These are phyloP conservation scores for Leucosporidium creatinivorum DNA, from an alignment of 768 basidiomycete genomes.

Conservation along the genomic window DNA sequence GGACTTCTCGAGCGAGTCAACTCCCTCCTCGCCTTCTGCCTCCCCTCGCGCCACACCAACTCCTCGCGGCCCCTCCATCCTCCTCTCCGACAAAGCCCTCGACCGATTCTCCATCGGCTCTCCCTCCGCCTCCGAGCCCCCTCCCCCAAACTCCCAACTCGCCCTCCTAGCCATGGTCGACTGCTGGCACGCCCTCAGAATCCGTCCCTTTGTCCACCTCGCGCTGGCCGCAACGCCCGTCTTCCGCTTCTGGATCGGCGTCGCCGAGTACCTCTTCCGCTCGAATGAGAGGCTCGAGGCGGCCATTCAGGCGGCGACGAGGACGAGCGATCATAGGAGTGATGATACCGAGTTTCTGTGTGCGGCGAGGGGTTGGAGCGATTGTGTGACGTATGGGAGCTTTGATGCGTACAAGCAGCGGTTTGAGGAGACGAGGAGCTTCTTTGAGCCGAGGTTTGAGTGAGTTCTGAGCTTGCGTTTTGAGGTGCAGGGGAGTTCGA, in stretches of 20 bases:
- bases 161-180: slow-evolving; percentile 96
- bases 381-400: slow-evolving; percentile 83
- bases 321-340: slow-evolving; percentile 68
- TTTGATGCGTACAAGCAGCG: slow-evolving; percentile 78
- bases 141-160: slow-evolving; percentile 77
- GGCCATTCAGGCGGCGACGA: slow-evolving; percentile 66
- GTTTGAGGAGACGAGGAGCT: slow-evolving; percentile 68
- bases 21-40: neutral
- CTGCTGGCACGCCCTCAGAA: slow-evolving; percentile 81
- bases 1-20: neutral
- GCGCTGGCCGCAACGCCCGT: slow-evolving; percentile 90
- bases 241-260: slow-evolving; percentile 93
- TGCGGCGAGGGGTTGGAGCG: slow-evolving; percentile 90
- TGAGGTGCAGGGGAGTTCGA: neutral
- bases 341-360: slow-evolving; percentile 93
- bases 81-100: slow-evolving; percentile 74
- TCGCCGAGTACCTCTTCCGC: slow-evolving; percentile 90
- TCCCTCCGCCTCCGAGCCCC: neutral
- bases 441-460: slow-evolving; percentile 81
- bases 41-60: neutral
- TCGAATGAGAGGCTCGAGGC: slow-evolving; percentile 55
- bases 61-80: slow-evolving; percentile 53
- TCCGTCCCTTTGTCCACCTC: slow-evolving; percentile 84
- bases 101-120: slow-evolving; percentile 80
- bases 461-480: slow-evolving; percentile 2